Conservation (phyloP, 345 rosid species). For the Eucalyptus shirleyi region DNA sequence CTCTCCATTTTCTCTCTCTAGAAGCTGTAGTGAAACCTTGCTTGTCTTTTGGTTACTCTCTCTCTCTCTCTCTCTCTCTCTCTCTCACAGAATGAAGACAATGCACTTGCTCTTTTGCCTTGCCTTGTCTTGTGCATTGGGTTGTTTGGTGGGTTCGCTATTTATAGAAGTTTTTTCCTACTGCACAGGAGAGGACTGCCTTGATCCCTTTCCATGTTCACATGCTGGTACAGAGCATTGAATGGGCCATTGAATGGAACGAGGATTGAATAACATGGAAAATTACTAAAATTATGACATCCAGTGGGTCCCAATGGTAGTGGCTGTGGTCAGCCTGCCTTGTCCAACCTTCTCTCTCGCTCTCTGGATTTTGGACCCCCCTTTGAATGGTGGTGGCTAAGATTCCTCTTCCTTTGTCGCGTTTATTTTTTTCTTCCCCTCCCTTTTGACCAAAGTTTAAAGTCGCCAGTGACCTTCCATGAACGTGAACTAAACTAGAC, state of each 20-base stretch:
- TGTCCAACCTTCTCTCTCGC: neutral
- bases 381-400: neutral
- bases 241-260: neutral
- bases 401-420: neutral
- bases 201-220: neutral
- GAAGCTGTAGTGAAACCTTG: neutral
- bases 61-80: neutral
- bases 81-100: neutral
- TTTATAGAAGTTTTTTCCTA: neutral
- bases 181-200: neutral
- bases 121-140: neutral
- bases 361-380: neutral
- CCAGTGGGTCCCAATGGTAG: neutral
- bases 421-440: neutral
- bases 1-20: constrained; percentile 26
- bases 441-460: neutral
- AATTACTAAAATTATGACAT: neutral
- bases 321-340: neutral
- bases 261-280: neutral
- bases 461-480: neutral
- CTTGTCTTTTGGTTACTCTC: neutral
- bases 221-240: neutral
- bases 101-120: neutral
- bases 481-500: neutral
- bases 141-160: neutral